Base-by-base conservation (phyloP, 805 yeast genomes). In the Saccharomycopsis javanensis region DNA sequence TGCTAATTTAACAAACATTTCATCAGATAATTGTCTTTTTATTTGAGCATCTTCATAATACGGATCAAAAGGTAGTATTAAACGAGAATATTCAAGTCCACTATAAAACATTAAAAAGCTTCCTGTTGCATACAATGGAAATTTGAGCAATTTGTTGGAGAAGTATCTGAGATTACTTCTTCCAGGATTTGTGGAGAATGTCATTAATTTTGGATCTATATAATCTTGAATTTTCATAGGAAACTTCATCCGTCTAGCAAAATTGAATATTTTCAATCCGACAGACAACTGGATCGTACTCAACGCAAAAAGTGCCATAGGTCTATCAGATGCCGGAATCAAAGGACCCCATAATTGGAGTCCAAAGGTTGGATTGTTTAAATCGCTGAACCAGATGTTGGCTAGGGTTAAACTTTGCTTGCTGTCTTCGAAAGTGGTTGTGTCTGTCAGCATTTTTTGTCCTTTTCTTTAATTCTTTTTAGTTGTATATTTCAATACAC, bases 281-380 rank as follows among this genome's bases (percentile, higher is more conserved):
- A 50, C 28, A 10, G 23, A 5, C 25, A 46, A 33, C 18, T 58
- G 61, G 10, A 54, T 28, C 16, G 59, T 30, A 7, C 57, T 53
- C 35, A 58, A 33, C 1, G 45, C 16, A 15, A 50, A 50, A 6
- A 58, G 37, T 1, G 35, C 35, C 18, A 38, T 54, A 27, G 42
- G 50, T 8, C 58, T 46, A 31, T 58, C 61, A 16, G 53, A 50
- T 2, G 57, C 42, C 3, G 61, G 61, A 7, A 53, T 34, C n/a
- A 58, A 45, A 2, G 61, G 57, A 3, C 61, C 61, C 61, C 61
- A 58, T 15, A 56, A 15, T 30, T 23, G 37, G 6, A 58, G 48
- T 34, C 61, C 61, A 8, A 54, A 46, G 5, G 34, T 33, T 7
- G 42, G 56, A 23, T 54, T 54, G 46, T 18, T 34, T 10, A 23